Evolutionary conservation across 192 early-diverging fungal genomes (phyloP).

Genomic region (Coemansia sp.): DNA sequence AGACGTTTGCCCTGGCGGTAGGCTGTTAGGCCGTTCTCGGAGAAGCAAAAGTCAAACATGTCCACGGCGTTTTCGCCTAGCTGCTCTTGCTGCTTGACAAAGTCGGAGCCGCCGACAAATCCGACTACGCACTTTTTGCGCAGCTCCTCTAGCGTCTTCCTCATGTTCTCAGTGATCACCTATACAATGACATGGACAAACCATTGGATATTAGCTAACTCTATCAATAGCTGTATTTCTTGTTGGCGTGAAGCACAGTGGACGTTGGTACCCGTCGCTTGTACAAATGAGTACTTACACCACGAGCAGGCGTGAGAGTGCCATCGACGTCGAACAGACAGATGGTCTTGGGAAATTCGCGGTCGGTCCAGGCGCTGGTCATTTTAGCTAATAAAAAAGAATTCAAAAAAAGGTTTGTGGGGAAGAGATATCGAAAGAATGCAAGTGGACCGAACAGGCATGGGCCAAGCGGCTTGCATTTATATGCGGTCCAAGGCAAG

Average conservation of each 20-base stretch:
- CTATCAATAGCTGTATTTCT: no score
- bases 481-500: slow-evolving; percentile 3
- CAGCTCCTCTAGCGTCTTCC: slow-evolving; percentile 70
- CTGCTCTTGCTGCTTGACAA: slow-evolving; percentile 95
- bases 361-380: slow-evolving; percentile 58
- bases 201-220: not conserved
- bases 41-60: slow-evolving; percentile 94
- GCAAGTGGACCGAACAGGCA: not conserved
- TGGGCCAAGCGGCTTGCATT: not conserved
- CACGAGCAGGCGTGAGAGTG: slow-evolving; percentile 92
- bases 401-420: not conserved
- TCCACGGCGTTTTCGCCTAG: slow-evolving; percentile 72
- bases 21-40: slow-evolving; percentile 97
- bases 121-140: slow-evolving; percentile 91
- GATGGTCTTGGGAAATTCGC: slow-evolving; percentile 77
- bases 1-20: slow-evolving; percentile 73
- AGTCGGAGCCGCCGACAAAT: slow-evolving; percentile 96
- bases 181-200: slow-evolving; percentile 30
- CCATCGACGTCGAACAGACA: slow-evolving; percentile 98
- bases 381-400: slow-evolving; percentile 9
- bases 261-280: not conserved
- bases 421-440: slow-evolving; percentile 1
- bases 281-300: slow-evolving; percentile 57
- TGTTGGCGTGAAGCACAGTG: no score
- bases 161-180: slow-evolving; percentile 79